phyloP scores from a whole-genome alignment of 1,284 basidiomycete genomes.

The Ganoderma boninense region DNA sequence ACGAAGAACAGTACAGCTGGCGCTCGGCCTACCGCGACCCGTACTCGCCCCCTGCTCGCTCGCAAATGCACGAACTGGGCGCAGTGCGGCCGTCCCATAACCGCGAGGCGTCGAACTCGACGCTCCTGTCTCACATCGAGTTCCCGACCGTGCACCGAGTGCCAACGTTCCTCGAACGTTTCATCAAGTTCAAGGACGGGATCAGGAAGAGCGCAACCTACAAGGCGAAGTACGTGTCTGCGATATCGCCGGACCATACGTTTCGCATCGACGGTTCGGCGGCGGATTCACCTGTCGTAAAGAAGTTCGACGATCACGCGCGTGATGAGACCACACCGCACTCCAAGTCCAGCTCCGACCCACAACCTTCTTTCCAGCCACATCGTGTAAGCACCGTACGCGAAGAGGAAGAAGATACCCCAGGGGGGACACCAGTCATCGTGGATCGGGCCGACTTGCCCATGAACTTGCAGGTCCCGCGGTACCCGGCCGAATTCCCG shows the following conservation, averaged over 20 bases:
- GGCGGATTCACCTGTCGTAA: not conserved
- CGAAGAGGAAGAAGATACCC: not conserved
- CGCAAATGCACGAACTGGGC: slow-evolving; percentile 11
- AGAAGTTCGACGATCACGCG: not conserved
- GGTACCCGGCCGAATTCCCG: not conserved
- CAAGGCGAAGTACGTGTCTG: slow-evolving; percentile 26
- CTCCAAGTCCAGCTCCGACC: not conserved
- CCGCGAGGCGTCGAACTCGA: slow-evolving; percentile 22
- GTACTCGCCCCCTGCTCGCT: slow-evolving; percentile 8
- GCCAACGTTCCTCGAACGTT: slow-evolving; percentile 29
- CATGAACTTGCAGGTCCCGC: too few species aligned
- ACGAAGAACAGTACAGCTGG: slow-evolving; percentile 14
- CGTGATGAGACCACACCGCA: not conserved
- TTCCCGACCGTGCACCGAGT: slow-evolving; percentile 15
- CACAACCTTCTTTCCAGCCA: not conserved
- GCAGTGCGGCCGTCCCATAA: slow-evolving; percentile 19
- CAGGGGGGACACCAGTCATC: not conserved
- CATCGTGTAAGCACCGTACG: not conserved
- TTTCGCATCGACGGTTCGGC: slow-evolving; percentile 31
- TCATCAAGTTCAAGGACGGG: slow-evolving; percentile 26
- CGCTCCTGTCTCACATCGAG: slow-evolving; percentile 24
- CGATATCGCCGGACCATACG: slow-evolving; percentile 18
- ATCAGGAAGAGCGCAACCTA: slow-evolving; percentile 28
- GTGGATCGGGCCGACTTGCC: not conserved
- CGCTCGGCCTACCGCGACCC: slow-evolving; percentile 17